A percentile compares a stretch with the other conserved stretches of the same genome.
Conservation (phyloP, 805 yeast genomes). For the Starmerella lactis-condensi region DNA sequence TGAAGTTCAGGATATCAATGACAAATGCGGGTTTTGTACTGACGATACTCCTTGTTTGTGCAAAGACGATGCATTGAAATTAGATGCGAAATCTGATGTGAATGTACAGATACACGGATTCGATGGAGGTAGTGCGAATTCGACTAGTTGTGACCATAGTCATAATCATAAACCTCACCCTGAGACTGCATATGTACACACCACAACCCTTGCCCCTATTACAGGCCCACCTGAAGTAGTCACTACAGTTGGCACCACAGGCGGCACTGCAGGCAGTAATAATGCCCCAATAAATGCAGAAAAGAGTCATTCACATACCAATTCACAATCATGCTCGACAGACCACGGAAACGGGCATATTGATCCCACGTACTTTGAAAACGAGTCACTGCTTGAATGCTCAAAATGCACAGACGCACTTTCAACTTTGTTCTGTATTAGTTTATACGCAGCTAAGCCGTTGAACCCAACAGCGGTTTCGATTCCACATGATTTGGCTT, state of each 20-base stretch:
- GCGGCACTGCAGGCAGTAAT: neutral
- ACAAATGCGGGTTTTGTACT: constrained; percentile 79
- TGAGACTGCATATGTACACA: too few relatives aligned
- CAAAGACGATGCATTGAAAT: constrained; percentile 34
- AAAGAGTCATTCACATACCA: neutral
- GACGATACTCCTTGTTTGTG: constrained; percentile 82
- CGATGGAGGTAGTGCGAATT: neutral
- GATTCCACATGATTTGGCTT: constrained; percentile 74
- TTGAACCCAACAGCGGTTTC: constrained; percentile 20
- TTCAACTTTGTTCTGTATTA: constrained; percentile 64
- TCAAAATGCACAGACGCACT: constrained; percentile 56
- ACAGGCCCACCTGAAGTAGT: neutral
- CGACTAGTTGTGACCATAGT: too few relatives aligned
- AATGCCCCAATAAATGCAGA: neutral
- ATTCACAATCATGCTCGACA: neutral
- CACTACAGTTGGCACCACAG: neutral
- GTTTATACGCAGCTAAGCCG: constrained; percentile 13
- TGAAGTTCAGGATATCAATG: constrained; percentile 21
- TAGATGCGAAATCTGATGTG: too few relatives aligned
- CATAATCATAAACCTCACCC: too few relatives aligned
- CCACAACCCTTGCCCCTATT: neutral
- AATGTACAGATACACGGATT: neutral
- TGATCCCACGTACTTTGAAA: neutral
- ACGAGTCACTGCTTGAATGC: constrained; percentile 24
- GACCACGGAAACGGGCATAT: neutral